Base-by-base conservation (phyloP, 768 basidiomycete genomes). In the Phylloporus arenicola region DNA sequence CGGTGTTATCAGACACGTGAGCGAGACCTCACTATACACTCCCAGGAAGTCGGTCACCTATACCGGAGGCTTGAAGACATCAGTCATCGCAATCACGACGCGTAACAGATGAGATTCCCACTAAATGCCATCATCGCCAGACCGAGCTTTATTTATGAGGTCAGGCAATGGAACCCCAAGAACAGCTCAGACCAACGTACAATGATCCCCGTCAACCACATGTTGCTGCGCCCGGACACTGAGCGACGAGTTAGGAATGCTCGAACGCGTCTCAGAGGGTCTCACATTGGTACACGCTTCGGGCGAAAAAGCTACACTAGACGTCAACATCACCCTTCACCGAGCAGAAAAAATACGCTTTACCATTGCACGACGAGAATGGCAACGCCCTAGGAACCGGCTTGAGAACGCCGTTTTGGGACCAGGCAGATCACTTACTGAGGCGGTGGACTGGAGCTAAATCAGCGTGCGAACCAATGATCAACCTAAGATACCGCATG, bases 321-420 rank as follows among this genome's bases (percentile, higher is more conserved):
- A 37, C 20, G 19, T 57, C n/a, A 57, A 35, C 3, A 4, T 27
- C 11, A 22, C 6, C 22, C 2, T 6, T 17, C 9, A 10, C 9
- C 1, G 1, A 40, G 7, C 9, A 1, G 37, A 9, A 29, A 6
- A 11, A 22, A 33, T 22, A 16, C 3, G 16, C 4, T 19, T 25
- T 27, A 58, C 57, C 51, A 58, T 41, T 58, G 57, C 16, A 57
- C 52, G 43, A 50, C 27, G 14, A 58, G 45, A 29, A 58, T 48
- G 22, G 45, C 39, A 7, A 54, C 5, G 11, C 44, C 38, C 56
- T 57, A 25, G 3, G 29, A 24, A 33, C 2, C 6, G 9, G 14
- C 49, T 27, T 13, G 6, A 57, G 10, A 33, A 11, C 5, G 34
- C 11, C 10, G 6, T 24, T 13, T 3, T 12, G 13, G 8, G 3